Evolutionary conservation across 2,329 filamentous ascomycete genomes (phyloP).

Genomic region (Pseudocercospora cruenta): DNA sequence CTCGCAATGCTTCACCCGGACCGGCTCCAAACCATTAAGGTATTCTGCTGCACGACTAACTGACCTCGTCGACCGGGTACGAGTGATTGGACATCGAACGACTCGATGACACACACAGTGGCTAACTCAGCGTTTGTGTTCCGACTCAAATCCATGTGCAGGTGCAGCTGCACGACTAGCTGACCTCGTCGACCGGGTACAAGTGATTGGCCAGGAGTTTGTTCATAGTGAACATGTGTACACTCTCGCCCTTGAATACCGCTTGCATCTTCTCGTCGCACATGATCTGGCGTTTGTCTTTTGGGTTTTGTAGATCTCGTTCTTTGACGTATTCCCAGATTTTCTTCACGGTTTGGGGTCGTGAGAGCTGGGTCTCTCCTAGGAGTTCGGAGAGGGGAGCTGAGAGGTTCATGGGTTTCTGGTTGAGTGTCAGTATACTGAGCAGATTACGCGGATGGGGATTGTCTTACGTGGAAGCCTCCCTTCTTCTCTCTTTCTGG

Average conservation of each 20-base stretch:
- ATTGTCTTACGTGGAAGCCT: constrained; percentile 75
- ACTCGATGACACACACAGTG: no score
- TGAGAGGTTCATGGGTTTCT: constrained; percentile 77
- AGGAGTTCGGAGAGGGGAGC: constrained; percentile 69
- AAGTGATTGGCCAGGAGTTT: constrained; percentile 89
- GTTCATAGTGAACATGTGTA: constrained; percentile 99
- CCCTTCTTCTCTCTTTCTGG: constrained; percentile 74
- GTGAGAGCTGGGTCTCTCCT: constrained; percentile 77
- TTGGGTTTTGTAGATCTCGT: constrained; percentile 85
- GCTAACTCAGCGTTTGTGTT: no score
- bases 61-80: constrained; percentile 74
- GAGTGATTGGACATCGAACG: constrained; percentile 72
- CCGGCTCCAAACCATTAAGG: no score
- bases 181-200: constrained; percentile 76
- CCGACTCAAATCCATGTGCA: no score
- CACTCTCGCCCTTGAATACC: constrained; percentile 86
- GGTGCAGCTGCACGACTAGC: background rate
- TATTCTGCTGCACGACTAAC: background rate
- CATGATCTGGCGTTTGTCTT: constrained; percentile 86
- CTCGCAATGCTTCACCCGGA: background rate
- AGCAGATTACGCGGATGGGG: background rate
- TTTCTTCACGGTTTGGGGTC: constrained; percentile 93
- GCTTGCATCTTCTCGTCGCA: constrained; percentile 91
- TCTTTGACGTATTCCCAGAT: constrained; percentile 95
- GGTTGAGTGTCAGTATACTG: constrained; percentile 12